Conservation (phyloP, 768 basidiomycete species). For the Amanita fuliginea region DNA sequence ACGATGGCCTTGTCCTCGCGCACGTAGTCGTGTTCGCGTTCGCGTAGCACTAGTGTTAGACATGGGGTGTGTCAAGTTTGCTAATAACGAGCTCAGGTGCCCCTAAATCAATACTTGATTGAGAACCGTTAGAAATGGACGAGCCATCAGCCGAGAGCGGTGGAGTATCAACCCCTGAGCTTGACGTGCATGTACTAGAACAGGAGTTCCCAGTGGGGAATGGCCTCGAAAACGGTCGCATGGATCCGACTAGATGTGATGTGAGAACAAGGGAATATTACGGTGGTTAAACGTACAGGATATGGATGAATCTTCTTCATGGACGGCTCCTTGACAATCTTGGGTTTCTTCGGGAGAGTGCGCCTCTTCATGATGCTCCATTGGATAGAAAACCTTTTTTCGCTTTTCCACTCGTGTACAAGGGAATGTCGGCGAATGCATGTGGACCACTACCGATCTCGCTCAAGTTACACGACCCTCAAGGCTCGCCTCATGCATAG, state of each 20-base stretch:
- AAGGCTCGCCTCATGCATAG: conserved; percentile 2
- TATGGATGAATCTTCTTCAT: conserved; percentile 53
- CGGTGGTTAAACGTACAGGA: conserved; percentile 32
- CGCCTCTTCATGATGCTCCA: conserved; percentile 18
- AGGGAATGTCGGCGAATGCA: conserved; percentile 65
- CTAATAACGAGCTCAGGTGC: conserved; percentile 44
- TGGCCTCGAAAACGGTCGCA: conserved; percentile 56
- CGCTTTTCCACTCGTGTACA: conserved; percentile 56
- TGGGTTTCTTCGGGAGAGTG: conserved; percentile 34
- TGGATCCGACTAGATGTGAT: conserved; percentile 24
- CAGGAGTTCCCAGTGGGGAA: conserved; percentile 38
- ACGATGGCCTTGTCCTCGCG: conserved; percentile 57
- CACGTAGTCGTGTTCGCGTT: conserved; percentile 34
- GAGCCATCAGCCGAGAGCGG: conserved; percentile 66
- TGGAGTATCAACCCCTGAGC: conserved; percentile 61
- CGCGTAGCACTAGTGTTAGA: conserved; percentile 25
- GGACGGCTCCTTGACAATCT: conserved; percentile 52
- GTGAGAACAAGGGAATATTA: conserved; percentile 8
- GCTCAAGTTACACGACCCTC: conserved; percentile 54
- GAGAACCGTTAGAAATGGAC: conserved; percentile 59
- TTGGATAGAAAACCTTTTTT: conserved; percentile 35
- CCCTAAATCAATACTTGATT: conserved; percentile 70
- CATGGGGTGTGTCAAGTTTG: conserved; percentile 42
- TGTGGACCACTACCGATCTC: conserved; percentile 67
- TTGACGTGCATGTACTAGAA: conserved; percentile 58